Conservation (phyloP, 148 eudicot species). For the Nyssa sinensis region DNA sequence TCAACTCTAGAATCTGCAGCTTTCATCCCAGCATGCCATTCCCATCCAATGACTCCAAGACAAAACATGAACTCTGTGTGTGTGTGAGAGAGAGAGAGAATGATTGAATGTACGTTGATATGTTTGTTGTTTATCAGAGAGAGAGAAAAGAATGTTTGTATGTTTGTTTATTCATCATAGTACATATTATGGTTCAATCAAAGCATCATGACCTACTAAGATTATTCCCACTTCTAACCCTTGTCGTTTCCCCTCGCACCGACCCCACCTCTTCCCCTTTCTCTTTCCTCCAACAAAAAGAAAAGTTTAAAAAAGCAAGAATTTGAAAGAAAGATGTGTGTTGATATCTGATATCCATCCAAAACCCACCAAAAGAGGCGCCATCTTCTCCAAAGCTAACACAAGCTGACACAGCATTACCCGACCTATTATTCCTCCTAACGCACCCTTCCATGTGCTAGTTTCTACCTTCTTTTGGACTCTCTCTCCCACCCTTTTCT, state of each 20-base stretch:
- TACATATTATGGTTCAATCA: slow-evolving; percentile 8
- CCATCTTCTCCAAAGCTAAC: slow-evolving; percentile 25
- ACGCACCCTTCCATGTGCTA: slow-evolving; percentile 72
- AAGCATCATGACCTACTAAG: slow-evolving; percentile 25
- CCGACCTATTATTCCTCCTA: slow-evolving; percentile 69
- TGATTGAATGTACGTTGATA: neutral
- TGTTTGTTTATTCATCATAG: slow-evolving; percentile 3
- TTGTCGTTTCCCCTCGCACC: slow-evolving; percentile 31
- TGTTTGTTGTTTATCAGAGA: slow-evolving; percentile 2
- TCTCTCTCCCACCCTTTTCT: slow-evolving; percentile 38
- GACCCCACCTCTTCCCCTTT: slow-evolving; percentile 9
- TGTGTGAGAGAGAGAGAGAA: neutral
- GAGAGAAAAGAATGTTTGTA: slow-evolving; percentile 42
- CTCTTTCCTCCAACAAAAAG: slow-evolving; percentile 4
- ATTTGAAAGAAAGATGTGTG: slow-evolving; percentile 4
- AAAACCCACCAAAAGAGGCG: slow-evolving; percentile 19
- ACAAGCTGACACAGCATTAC: slow-evolving; percentile 35
- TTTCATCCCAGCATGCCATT: slow-evolving; percentile 68
- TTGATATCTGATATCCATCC: neutral
- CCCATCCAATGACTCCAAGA: slow-evolving; percentile 50
- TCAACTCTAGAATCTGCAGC: slow-evolving; percentile 44
- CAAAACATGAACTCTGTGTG: slow-evolving; percentile 47
- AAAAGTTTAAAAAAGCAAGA: neutral
- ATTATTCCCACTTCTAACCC: slow-evolving; percentile 40
- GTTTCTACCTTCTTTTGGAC: slow-evolving; percentile 54